Base-by-base conservation (phyloP, 163 green algal species). In the Scenedesmus sp. region DNA sequence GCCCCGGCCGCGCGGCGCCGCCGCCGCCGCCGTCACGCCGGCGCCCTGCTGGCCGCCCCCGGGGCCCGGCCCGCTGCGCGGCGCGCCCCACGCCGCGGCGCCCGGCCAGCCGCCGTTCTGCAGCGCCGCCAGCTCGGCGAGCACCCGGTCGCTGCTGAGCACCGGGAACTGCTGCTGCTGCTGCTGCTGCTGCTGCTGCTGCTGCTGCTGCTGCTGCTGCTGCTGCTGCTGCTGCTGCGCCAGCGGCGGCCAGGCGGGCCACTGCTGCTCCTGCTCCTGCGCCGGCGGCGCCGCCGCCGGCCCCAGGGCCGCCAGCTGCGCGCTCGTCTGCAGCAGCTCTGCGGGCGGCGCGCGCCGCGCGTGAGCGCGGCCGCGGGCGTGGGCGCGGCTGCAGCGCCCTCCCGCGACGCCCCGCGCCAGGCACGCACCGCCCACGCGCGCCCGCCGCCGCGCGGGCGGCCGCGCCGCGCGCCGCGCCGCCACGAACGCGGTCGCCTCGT, bases 221-320 rank as follows among this genome's bases (percentile, higher is more conserved):
- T 44, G 7, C 44, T 57, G 39, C 31, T n/a, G 26, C 29, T 31
- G 24, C 58, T 66, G 58, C 58, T 66, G 17, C 44, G 31, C n/a
- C 24, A 48, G 31, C 14, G 28, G n/a, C 53, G 31, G 48, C 63
- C 48, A 31, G 20, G 33, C n/a, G 42, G 57, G 63, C 36, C 26
- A 42, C 36, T 36, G 20, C 44, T 72, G 63, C 63, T 72, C 39
- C 63, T 58, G 63, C 44, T 60, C 18, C 60, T 53, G 60, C 60
- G 1, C 6, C 24, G 42, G 31, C 57, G 44, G 58, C 58, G 44
- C 15, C 58, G 39, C 22, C 45, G 42, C 14, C 34, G 63, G n/a
- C 42, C 39, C 42, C 33, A n/a, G 20, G 56, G 44, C 42, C n/a
- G 42, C n/a, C 14, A 58, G 22, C 39, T 57, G 11, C 13, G 56